Evolutionary conservation across 2,329 filamentous ascomycete species (phyloP).

Genomic region (Dryadomyces quercus-mongolicae): DNA sequence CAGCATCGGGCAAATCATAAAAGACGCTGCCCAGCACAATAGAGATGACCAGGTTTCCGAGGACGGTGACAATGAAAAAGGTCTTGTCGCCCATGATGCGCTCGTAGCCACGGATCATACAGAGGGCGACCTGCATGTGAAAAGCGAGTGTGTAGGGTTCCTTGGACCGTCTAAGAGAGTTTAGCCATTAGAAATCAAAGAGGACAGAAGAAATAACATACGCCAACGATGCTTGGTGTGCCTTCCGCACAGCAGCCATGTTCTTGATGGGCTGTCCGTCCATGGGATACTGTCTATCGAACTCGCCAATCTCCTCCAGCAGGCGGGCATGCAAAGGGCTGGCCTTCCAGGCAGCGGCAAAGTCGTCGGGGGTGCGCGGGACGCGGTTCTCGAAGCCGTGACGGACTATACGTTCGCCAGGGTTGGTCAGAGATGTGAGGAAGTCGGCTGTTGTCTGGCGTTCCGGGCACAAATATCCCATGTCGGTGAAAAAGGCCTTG

Average conservation of each 20-base stretch:
- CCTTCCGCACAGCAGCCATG: constrained; percentile 39
- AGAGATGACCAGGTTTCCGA: constrained; percentile 53
- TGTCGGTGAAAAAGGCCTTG: constrained; percentile 51
- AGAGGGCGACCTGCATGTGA: constrained; percentile 61
- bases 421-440: constrained; percentile 63
- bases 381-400: constrained; percentile 44
- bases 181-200: constrained; percentile 70
- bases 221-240: constrained; percentile 51
- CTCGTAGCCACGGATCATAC: constrained; percentile 67
- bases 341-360: constrained; percentile 44
- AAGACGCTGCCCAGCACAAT: constrained; percentile 8
- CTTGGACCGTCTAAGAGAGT: constrained; percentile 67
- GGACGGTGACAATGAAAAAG: constrained; percentile 53
- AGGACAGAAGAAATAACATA: constrained; percentile 33
- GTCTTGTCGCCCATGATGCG: constrained; percentile 65
- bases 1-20: constrained; percentile 5
- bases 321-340: constrained; percentile 37
- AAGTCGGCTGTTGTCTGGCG: constrained; percentile 65
- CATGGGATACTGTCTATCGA: constrained; percentile 40
- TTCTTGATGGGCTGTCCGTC: constrained; percentile 38
- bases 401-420: constrained; percentile 56
- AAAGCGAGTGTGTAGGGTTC: constrained; percentile 75
- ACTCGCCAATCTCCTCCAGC: constrained; percentile 39
- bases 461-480: constrained; percentile 50
- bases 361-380: constrained; percentile 49